phyloP scores from a whole-genome alignment of 1,284 basidiomycete genomes.

The Marasmius sp. region DNA sequence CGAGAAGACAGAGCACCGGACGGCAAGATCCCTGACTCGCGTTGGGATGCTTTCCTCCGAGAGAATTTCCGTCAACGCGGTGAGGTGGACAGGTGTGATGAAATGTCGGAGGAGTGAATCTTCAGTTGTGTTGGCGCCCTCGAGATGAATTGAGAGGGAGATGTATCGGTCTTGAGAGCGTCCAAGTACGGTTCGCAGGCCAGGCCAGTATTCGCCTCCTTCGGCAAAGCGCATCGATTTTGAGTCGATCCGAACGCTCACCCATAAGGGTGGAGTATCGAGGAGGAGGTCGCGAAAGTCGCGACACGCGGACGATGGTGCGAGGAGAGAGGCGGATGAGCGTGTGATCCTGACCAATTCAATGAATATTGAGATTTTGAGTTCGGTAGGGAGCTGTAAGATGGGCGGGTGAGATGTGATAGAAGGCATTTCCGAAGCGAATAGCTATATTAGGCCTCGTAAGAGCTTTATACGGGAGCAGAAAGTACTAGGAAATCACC shows the following conservation, averaged over 20 bases:
- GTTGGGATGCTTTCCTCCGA: neutral
- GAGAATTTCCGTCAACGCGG: neutral
- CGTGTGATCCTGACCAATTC: neutral
- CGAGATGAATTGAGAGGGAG: neutral
- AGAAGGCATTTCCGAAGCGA: neutral
- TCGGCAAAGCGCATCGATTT: neutral
- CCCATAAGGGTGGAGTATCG: neutral
- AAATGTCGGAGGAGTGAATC: neutral
- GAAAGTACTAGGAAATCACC: neutral
- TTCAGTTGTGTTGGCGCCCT: neutral
- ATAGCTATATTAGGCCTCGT: neutral
- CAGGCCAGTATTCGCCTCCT: neutral
- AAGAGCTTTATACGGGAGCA: neutral
- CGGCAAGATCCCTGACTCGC: neutral
- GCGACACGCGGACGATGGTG: neutral
- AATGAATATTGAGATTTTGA: neutral
- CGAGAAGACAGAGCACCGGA: neutral
- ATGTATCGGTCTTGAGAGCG: neutral
- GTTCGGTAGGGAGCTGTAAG: neutral
- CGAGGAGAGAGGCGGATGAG: neutral
- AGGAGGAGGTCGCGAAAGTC: neutral
- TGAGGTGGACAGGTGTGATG: neutral
- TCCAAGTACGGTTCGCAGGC: neutral
- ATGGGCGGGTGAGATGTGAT: neutral
- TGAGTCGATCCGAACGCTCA: neutral